Evolutionary conservation across 352 stramenopile species (phyloP).

Genomic region (Phytopythium vexans): DNA sequence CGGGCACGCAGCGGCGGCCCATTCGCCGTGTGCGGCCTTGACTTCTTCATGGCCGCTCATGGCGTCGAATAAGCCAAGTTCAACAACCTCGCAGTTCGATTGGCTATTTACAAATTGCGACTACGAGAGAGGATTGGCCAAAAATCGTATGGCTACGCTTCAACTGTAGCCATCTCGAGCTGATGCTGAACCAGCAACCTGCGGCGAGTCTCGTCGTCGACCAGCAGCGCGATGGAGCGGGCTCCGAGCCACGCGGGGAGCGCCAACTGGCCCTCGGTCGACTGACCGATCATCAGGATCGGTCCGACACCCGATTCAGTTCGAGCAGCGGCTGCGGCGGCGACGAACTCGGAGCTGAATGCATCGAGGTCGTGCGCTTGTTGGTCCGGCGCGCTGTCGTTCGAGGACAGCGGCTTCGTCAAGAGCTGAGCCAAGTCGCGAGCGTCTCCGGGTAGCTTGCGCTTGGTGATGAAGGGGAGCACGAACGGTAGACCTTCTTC

Average conservation of each 20-base stretch:
- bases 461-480: slow-evolving; percentile 82
- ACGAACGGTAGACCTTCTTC: slow-evolving; percentile 77
- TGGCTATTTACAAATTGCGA: too few relatives aligned
- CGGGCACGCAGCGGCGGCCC: slow-evolving; percentile 2
- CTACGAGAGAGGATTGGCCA: too few relatives aligned
- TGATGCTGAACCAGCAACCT: too few relatives aligned
- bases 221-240: slow-evolving; percentile 8
- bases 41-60: background rate
- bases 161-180: too few relatives aligned
- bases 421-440: slow-evolving; percentile 21
- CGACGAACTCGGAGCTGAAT: slow-evolving; percentile 36
- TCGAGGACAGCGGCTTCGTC: slow-evolving; percentile 13
- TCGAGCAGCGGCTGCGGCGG: slow-evolving; percentile 18
- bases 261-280: slow-evolving; percentile 9
- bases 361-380: slow-evolving; percentile 27
- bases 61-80: too few relatives aligned
- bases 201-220: too few relatives aligned
- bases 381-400: slow-evolving; percentile 7
- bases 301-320: slow-evolving; percentile 38
- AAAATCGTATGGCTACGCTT: too few relatives aligned
- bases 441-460: slow-evolving; percentile 18
- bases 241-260: slow-evolving; percentile 60
- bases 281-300: slow-evolving; percentile 30
- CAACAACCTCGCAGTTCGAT: too few relatives aligned
- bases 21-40: background rate